phyloP scores from a whole-genome alignment of 139 green algal genomes.

The Tetradesmus obliquus region DNA sequence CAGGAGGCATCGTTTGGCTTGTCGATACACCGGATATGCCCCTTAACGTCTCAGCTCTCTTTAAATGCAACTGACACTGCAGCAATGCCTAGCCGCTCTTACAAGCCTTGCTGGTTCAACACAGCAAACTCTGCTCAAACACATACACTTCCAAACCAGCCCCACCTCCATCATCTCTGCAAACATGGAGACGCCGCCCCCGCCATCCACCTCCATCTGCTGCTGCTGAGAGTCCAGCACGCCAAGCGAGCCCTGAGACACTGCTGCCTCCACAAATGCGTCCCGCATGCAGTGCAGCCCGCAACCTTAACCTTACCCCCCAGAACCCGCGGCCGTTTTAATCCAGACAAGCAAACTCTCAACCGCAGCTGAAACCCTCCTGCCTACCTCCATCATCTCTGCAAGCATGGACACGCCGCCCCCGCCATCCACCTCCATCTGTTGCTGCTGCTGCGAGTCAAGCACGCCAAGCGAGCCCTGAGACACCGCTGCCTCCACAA shows the following conservation, averaged over 20 bases:
- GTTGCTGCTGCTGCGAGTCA: constrained; percentile 2
- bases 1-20: too few relatives aligned
- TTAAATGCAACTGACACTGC: too few relatives aligned
- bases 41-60: too few relatives aligned
- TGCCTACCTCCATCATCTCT: constrained; percentile 11
- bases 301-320: too few relatives aligned
- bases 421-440: background rate
- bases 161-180: constrained; percentile 13
- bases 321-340: too few relatives aligned
- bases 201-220: background rate
- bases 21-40: too few relatives aligned
- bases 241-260: background rate
- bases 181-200: background rate
- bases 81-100: too few relatives aligned
- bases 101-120: too few relatives aligned
- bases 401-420: background rate
- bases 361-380: background rate
- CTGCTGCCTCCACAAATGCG: background rate
- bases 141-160: too few relatives aligned
- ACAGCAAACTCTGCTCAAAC: too few relatives aligned
- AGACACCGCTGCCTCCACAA: background rate
- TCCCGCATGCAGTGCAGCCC: background rate
- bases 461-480: background rate
- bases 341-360: too few relatives aligned
- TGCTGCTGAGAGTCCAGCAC: background rate